phyloP scores from a whole-genome alignment of 768 basidiomycete genomes.

The Exidia glandulosa region DNA sequence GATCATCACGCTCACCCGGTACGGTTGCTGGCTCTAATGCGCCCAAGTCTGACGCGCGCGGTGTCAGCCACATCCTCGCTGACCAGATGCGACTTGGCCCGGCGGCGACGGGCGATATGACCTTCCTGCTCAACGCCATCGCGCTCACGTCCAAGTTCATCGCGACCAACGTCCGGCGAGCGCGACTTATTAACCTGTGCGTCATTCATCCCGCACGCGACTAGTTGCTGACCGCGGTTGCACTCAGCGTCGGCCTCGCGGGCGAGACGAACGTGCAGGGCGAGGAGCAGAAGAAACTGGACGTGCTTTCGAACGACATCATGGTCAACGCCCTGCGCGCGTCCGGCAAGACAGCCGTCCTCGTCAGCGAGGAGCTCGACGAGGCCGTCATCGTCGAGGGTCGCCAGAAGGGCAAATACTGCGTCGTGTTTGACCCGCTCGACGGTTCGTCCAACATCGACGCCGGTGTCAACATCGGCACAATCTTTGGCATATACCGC shows the following conservation, averaged over 20 bases:
- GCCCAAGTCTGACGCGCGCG: too few species aligned
- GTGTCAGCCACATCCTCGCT: constrained; percentile 67
- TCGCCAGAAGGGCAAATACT: constrained; percentile 74
- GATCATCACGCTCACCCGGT: constrained; percentile 90
- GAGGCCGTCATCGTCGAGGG: constrained; percentile 86
- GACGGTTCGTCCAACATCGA: constrained; percentile 97
- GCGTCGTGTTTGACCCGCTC: constrained; percentile 96
- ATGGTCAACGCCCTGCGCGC: constrained; percentile 96
- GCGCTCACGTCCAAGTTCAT: constrained; percentile 96
- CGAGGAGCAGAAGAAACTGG: constrained; percentile 99
- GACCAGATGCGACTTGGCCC: constrained; percentile 78
- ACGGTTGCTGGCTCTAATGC: too few species aligned
- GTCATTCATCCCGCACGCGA: constrained; percentile 19
- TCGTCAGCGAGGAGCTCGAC: constrained; percentile 93
- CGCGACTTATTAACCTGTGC: constrained; percentile 92
- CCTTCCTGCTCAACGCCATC: constrained; percentile 88
- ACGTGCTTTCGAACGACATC: constrained; percentile 96
- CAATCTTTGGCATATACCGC: constrained; percentile 94
- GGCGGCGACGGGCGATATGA: constrained; percentile 85
- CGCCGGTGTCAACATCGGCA: constrained; percentile 95
- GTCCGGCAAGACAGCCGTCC: constrained; percentile 92
- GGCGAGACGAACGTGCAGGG: constrained; percentile 96
- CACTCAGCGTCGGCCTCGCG: constrained; percentile 82
- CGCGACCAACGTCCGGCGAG: constrained; percentile 94
- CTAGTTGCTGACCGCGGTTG: neutral